Conservation (phyloP, 352 stramenopile species). For the Globisporangium cystogenes region DNA sequence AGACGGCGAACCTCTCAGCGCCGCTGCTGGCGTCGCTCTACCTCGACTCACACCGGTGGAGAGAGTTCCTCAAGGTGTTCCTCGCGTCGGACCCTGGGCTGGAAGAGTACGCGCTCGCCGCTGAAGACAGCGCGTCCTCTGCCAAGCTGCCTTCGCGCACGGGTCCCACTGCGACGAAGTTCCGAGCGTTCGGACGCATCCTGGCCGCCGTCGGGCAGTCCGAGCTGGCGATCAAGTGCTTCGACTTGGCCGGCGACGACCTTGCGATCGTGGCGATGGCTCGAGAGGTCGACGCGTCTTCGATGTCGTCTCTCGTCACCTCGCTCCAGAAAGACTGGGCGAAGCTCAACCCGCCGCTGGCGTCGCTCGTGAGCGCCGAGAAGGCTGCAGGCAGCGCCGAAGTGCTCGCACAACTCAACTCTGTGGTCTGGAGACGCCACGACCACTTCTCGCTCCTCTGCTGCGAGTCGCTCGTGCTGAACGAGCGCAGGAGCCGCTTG, state of each 20-base stretch:
- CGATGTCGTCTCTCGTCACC: conserved; percentile 20
- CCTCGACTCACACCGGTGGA: conserved; percentile 45
- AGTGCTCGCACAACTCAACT: conserved; percentile 9
- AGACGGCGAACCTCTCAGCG: conserved; percentile 31
- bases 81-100: conserved; percentile 44
- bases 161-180: conserved; percentile 25
- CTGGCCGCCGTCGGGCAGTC: conserved; percentile 50
- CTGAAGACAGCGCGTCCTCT: conserved; percentile 23
- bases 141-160: conserved; percentile 65
- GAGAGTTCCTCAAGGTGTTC: conserved; percentile 45
- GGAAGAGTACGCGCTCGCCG: conserved; percentile 62
- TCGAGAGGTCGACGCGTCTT: conserved; percentile 15
- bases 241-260: conserved; percentile 72
- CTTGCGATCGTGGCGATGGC: conserved; percentile 48
- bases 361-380: conserved; percentile 28
- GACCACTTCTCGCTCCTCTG: conserved; percentile 66
- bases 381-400: not conserved
- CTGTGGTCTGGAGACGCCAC: conserved; percentile 21
- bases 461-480: conserved; percentile 45
- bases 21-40: conserved; percentile 43
- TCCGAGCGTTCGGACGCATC: conserved; percentile 33
- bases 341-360: conserved; percentile 46
- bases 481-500: conserved; percentile 62
- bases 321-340: conserved; percentile 47
- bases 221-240: conserved; percentile 47